phyloP scores from a whole-genome alignment of 176 grass and related monocot genomes.

The Urochloa ruziziensis region DNA sequence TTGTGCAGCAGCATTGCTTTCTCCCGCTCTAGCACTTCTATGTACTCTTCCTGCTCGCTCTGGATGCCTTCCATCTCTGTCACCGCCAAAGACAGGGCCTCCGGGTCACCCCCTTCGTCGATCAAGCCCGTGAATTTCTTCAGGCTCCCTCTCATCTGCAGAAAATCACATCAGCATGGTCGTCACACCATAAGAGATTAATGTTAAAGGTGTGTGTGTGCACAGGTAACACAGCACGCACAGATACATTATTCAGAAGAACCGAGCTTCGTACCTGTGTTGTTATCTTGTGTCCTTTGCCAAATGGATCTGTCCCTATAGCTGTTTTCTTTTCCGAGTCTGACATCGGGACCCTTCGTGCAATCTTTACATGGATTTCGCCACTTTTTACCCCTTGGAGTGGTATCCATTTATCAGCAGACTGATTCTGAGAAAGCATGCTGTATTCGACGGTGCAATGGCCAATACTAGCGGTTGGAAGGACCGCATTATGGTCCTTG shows the following conservation, averaged over 20 bases:
- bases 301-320: conserved; percentile 27
- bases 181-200: background rate
- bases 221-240: too few relatives aligned
- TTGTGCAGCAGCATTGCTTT: conserved; percentile 51
- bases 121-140: conserved; percentile 63
- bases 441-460: conserved; percentile 78
- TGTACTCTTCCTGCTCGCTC: conserved; percentile 66
- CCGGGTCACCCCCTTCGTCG: conserved; percentile 63
- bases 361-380: conserved; percentile 70
- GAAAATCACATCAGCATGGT: background rate
- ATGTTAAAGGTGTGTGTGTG: background rate
- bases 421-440: conserved; percentile 62
- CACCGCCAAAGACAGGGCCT: conserved; percentile 55
- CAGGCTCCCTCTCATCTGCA: conserved; percentile 64
- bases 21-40: conserved; percentile 73
- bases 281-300: conserved; percentile 57
- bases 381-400: conserved; percentile 82
- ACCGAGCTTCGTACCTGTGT: conserved; percentile 38
- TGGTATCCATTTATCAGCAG: conserved; percentile 73
- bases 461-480: conserved; percentile 80
- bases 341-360: conserved; percentile 28
- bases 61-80: conserved; percentile 69
- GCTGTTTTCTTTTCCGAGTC: conserved; percentile 43
- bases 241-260: too few relatives aligned
- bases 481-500: conserved; percentile 83